Conservation (phyloP, 2,329 filamentous ascomycete species). For the Aspergillus ochraceoroseus region DNA sequence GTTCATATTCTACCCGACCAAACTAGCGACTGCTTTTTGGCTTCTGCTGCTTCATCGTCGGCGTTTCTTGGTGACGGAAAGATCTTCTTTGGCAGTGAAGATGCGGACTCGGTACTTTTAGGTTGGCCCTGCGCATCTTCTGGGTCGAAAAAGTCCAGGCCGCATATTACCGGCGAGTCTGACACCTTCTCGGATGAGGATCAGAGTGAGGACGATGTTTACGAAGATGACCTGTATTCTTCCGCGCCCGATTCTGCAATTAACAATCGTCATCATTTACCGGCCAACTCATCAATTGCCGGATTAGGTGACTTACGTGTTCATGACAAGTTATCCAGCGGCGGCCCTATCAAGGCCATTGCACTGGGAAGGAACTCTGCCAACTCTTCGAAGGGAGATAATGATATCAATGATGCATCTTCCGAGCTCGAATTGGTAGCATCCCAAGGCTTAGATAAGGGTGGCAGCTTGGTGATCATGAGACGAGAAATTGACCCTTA, state of each 20-base stretch:
- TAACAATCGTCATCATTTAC: conserved; percentile 15
- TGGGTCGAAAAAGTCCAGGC: conserved; percentile 56
- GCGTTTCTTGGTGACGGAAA: conserved; percentile 62
- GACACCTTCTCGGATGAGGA: conserved; percentile 58
- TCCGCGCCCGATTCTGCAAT: conserved; percentile 26
- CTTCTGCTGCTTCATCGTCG: conserved; percentile 62
- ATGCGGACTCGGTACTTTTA: conserved; percentile 72
- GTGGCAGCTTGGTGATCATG: conserved; percentile 67
- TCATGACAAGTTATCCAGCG: conserved; percentile 70
- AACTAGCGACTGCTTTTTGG: conserved; percentile 59
- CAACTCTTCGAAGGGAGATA: conserved; percentile 46
- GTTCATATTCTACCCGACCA: conserved; percentile 61
- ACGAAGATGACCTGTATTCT: conserved; percentile 51
- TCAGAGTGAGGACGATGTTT: conserved; percentile 56
- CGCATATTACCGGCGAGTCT: no score
- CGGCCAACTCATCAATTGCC: conserved; percentile 21
- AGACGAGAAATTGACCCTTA: conserved; percentile 72
- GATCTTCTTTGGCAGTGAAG: conserved; percentile 82
- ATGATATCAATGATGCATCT: conserved; percentile 37
- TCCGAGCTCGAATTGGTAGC: conserved; percentile 50
- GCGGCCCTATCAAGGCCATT: conserved; percentile 73
- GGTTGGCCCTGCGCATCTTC: conserved; percentile 68
- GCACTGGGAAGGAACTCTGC: conserved; percentile 59
- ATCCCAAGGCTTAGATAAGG: conserved; percentile 52
- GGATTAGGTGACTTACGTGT: conserved; percentile 67